Percentiles rank a stretch among this genome's conserved stretches.
Evolutionary conservation across 306 rosid genomes (phyloP).

Genomic region (Macrotyloma uniflorum): DNA sequence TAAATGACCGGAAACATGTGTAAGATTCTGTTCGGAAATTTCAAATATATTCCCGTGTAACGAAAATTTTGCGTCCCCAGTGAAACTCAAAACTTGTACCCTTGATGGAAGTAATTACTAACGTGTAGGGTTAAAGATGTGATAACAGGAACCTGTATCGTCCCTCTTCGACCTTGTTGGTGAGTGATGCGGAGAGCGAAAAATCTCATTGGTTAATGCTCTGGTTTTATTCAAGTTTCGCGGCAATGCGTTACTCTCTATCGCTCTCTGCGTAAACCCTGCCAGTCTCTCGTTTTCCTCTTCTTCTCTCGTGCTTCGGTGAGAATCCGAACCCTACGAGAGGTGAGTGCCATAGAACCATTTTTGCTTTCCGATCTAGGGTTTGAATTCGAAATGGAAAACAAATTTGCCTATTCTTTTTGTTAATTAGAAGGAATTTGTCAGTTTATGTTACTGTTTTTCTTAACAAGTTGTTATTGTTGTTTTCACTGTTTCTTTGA

Average conservation of each 20-base stretch:
- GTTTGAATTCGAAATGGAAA: constrained; percentile 32
- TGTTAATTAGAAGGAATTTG: constrained; percentile 12
- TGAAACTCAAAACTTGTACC: not conserved
- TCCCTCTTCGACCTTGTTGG: constrained; percentile 46
- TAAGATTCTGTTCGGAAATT: constrained; percentile 30
- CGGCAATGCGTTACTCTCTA: constrained; percentile 60
- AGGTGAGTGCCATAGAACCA: constrained; percentile 36
- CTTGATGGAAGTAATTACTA: rapidly evolving
- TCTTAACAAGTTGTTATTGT: not conserved
- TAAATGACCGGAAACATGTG: not conserved
- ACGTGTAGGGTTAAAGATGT: constrained; percentile 40
- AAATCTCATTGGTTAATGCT: constrained; percentile 39
- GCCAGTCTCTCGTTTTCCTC: constrained; percentile 33
- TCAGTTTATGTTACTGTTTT: not conserved
- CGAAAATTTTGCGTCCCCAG: not conserved
- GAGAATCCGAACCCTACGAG: constrained; percentile 45
- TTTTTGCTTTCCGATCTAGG: constrained; percentile 59
- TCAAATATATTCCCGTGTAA: constrained; percentile 57
- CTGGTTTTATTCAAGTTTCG: constrained; percentile 76
- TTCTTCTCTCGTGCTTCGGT: not conserved
- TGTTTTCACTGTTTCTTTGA: not conserved
- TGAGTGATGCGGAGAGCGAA: constrained; percentile 26
- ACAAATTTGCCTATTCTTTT: not conserved
- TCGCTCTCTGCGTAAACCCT: constrained; percentile 39
- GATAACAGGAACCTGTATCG: constrained; percentile 37